phyloP scores from a whole-genome alignment of 345 rosid species.

The Rhizophora mangle region DNA sequence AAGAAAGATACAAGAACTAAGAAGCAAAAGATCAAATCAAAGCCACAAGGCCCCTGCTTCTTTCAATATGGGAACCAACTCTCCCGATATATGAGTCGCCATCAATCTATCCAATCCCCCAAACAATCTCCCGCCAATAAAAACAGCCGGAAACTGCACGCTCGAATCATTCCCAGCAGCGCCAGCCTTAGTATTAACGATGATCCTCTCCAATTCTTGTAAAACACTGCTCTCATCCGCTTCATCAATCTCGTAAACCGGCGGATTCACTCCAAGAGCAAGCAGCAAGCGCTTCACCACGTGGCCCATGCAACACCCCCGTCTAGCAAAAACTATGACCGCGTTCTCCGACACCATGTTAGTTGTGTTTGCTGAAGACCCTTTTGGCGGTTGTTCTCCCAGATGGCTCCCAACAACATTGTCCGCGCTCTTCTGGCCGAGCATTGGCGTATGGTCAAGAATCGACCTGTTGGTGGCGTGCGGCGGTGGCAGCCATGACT shows the following conservation, averaged over 20 bases:
- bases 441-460: not conserved
- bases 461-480: constrained; percentile 6
- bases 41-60: constrained; percentile 98
- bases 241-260: constrained; percentile 67
- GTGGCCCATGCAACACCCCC: constrained; percentile 92
- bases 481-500: constrained; percentile 19
- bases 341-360: constrained; percentile 67
- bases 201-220: constrained; percentile 37
- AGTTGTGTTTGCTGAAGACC: not conserved
- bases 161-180: not conserved
- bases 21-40: constrained; percentile 26
- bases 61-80: constrained; percentile 67
- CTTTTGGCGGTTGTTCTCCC: too few species aligned
- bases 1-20: not conserved
- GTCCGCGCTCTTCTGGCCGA: too few species aligned
- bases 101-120: constrained; percentile 92
- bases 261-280: constrained; percentile 79
- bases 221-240: constrained; percentile 41
- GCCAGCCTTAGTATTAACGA: constrained; percentile 14
- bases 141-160: constrained; percentile 73
- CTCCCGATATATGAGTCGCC: constrained; percentile 92
- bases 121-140: constrained; percentile 80
- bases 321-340: constrained; percentile 62
- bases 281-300: constrained; percentile 70
- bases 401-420: too few species aligned